Base-by-base conservation (phyloP, 495 filamentous ascomycete species). In the Penicillium verhagenii region DNA sequence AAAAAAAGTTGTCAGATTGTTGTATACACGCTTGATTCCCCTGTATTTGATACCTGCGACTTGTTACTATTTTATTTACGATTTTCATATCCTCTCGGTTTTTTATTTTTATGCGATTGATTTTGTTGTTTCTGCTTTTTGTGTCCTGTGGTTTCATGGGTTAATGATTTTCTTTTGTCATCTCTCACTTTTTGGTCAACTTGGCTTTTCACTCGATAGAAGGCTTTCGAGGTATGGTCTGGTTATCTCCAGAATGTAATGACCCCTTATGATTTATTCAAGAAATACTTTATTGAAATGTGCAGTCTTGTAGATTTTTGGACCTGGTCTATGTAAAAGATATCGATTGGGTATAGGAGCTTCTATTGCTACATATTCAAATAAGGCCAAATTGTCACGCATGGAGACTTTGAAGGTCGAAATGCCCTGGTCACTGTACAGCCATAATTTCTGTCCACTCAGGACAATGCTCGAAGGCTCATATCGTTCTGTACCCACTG, bases 401-500 rank as follows among this genome's bases (percentile, higher is more conserved):
- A n/a, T n/a, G n/a, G n/a, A n/a, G n/a, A n/a, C n/a, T n/a, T n/a
- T n/a, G n/a, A n/a, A n/a, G n/a, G n/a, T 33, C 29, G 6, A 11
- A 13, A 33, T 13, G 29, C 1, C 3, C 29, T 11, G 10, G 29
- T 11, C 29, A 6, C 29, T 7, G 14, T 13, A 33, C 7, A 11
- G 29, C 7, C 29, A 33, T 3, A 33, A 11, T 33, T 1, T 11
- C 1, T 33, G 29, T 1, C 7, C 10, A 16, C 31, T 35, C 31
- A 35, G n/a, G 31, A 35, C 1, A 35, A 14, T 35, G 31, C 31
- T 14, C 13, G 31, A 35, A 35, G 54, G 48, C 37, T 70, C 3
- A 68, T 24, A 44, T 69, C 68, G 31, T 85, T 84, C 28, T 80
- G 71, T 14, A 93, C 80, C 91, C 91, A 96, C 33, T 73, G 74